Evolutionary conservation across 257 asterid genomes (phyloP).

Genomic region (Nicotiana benthamiana): DNA sequence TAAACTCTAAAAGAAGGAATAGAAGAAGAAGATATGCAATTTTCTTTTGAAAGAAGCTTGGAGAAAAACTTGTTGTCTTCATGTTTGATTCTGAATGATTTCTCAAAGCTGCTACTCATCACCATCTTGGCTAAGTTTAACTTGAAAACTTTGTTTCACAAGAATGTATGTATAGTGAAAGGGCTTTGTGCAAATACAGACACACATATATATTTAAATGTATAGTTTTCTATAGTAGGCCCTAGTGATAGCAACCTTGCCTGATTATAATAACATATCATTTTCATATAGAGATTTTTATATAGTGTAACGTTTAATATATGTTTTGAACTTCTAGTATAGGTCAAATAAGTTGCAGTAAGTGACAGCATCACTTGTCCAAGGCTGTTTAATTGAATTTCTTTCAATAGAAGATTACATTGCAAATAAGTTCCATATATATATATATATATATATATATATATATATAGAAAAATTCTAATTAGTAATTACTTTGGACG

Average conservation of each 20-base stretch:
- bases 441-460: not conserved
- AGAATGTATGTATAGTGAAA: not conserved
- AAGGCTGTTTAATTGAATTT: not conserved
- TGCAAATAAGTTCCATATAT: not conserved
- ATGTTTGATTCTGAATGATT: conserved; percentile 9
- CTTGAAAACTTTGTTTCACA: not conserved
- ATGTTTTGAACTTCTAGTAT: not conserved
- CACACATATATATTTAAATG: not conserved
- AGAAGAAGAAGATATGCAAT: not conserved
- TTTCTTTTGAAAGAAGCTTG: conserved; percentile 15
- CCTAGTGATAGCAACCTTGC: not conserved
- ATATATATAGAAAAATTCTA: not conserved
- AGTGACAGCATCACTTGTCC: too few species aligned
- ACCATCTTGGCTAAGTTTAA: conserved; percentile 6
- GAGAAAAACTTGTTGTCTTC: conserved; percentile 20
- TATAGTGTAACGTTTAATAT: not conserved
- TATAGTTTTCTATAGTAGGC: not conserved
- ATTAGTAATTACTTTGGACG: not conserved
- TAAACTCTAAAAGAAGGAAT: conserved; percentile 30
- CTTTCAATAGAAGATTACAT: not conserved
- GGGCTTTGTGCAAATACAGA: too few species aligned
- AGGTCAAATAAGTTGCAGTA: not conserved
- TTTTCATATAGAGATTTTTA: not conserved
- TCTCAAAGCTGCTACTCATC: not conserved
- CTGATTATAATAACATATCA: not conserved